Conservation (phyloP, 495 filamentous ascomycete species). For the Penicillium maclennaniae region DNA sequence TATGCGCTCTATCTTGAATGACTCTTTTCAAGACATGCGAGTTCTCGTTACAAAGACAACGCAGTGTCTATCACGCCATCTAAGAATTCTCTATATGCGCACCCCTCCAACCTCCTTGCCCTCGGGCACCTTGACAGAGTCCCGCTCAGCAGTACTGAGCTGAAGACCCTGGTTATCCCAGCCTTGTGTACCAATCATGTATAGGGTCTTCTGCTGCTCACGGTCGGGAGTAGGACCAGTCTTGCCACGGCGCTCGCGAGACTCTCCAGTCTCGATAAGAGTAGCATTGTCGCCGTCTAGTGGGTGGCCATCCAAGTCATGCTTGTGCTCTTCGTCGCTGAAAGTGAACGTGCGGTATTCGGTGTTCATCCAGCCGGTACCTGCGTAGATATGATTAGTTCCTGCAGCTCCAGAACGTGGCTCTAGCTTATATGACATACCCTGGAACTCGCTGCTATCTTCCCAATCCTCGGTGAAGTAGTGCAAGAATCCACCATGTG, state of each 20-base stretch:
- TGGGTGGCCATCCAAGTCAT: slow-evolving; percentile 36
- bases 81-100: slow-evolving; percentile 17
- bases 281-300: slow-evolving; percentile 55
- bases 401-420: not conserved
- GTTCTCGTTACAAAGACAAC: slow-evolving; percentile 6
- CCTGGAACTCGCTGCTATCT: slow-evolving; percentile 52
- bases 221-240: slow-evolving; percentile 31
- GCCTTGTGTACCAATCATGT: slow-evolving; percentile 38
- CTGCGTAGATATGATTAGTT: slow-evolving; percentile 24
- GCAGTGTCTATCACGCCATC: slow-evolving; percentile 10
- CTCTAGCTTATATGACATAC: slow-evolving; percentile 29
- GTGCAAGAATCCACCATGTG: slow-evolving; percentile 68
- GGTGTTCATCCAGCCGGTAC: slow-evolving; percentile 82
- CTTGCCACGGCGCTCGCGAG: slow-evolving; percentile 54
- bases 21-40: not conserved
- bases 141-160: slow-evolving; percentile 39
- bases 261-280: slow-evolving; percentile 60
- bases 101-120: slow-evolving; percentile 36
- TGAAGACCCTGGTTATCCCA: slow-evolving; percentile 46
- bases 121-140: slow-evolving; percentile 33
- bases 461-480: slow-evolving; percentile 84
- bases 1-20: slow-evolving; percentile 14
- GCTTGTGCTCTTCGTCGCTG: slow-evolving; percentile 37
- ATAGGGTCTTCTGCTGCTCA: slow-evolving; percentile 36
- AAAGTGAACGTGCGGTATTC: slow-evolving; percentile 78